Percentiles rank a stretch among this genome's conserved stretches.
phyloP scores from a whole-genome alignment of 768 basidiomycete species.

The Lactifluus echinatus region DNA sequence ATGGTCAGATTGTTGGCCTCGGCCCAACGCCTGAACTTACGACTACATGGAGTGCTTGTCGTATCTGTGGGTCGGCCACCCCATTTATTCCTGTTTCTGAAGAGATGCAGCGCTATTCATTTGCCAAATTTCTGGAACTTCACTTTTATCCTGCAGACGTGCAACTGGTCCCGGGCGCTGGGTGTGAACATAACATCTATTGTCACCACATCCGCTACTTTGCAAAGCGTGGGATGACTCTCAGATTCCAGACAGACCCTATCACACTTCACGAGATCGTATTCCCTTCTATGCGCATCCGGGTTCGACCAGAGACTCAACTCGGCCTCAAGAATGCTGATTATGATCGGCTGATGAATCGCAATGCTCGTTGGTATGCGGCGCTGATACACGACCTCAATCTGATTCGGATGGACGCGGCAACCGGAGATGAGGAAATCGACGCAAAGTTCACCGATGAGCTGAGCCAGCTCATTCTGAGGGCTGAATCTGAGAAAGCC shows the following conservation, averaged over 20 bases:
- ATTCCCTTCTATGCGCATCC: constrained; percentile 81
- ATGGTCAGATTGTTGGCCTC: constrained; percentile 60
- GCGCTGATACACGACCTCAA: constrained; percentile 68
- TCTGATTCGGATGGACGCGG: constrained; percentile 66
- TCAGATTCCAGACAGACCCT: constrained; percentile 81
- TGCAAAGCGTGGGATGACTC: constrained; percentile 70
- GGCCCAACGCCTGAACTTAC: constrained; percentile 63
- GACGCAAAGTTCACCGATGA: constrained; percentile 55
- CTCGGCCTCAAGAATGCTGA: constrained; percentile 89
- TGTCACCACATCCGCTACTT: constrained; percentile 91
- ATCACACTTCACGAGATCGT: constrained; percentile 79
- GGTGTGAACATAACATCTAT: constrained; percentile 92
- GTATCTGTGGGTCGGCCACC: constrained; percentile 66
- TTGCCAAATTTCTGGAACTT: constrained; percentile 92
- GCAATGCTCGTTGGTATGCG: constrained; percentile 68
- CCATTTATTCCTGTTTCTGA: constrained; percentile 85
- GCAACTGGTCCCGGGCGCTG: constrained; percentile 75
- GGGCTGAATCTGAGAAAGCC: constrained; percentile 67
- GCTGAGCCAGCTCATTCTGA: constrained; percentile 55
- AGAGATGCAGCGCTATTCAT: constrained; percentile 90
- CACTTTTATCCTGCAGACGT: constrained; percentile 92
- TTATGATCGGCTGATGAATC: constrained; percentile 63
- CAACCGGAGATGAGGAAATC: constrained; percentile 67
- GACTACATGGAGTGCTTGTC: constrained; percentile 88
- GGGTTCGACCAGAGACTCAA: constrained; percentile 79